phyloP scores from a whole-genome alignment of 352 stramenopile species.

The Pythium biforme region DNA sequence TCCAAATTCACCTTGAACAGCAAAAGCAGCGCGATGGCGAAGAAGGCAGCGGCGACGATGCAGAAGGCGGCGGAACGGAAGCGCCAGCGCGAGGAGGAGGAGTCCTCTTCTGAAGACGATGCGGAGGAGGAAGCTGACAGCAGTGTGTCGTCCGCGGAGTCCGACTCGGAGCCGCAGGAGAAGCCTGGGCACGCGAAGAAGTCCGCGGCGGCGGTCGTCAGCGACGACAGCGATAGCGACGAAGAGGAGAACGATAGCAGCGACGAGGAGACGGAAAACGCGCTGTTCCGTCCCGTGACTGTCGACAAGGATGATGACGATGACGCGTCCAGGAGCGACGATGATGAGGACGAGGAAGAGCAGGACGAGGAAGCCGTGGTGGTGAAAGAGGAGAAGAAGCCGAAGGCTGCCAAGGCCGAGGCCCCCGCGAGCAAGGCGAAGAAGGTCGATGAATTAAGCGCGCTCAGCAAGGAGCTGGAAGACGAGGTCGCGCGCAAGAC shows the following conservation, averaged over 20 bases:
- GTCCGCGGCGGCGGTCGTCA: constrained; percentile 1
- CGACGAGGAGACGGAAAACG: constrained; percentile 60
- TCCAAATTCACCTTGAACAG: constrained; percentile 7
- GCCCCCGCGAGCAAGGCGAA: constrained; percentile 16
- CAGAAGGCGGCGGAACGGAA: constrained; percentile 33
- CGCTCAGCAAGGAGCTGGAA: constrained; percentile 33
- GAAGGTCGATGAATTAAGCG: constrained; percentile 23
- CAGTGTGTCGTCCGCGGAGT: constrained; percentile 8
- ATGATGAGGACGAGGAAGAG: constrained; percentile 40
- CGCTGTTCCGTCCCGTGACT: constrained; percentile 61
- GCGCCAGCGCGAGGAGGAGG: constrained; percentile 32
- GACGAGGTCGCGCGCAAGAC: constrained; percentile 74
- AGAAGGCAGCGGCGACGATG: constrained; percentile 9
- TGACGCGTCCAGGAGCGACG: constrained; percentile 16
- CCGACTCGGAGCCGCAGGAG: constrained; percentile 12
- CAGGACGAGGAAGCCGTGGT: constrained; percentile 39
- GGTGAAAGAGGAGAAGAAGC: constrained; percentile 61
- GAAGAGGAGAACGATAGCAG: constrained; percentile 49
- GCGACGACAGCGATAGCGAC: constrained; percentile 10
- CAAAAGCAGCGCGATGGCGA: constrained; percentile 18
- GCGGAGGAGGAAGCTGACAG: constrained; percentile 2
- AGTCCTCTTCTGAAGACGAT: not conserved
- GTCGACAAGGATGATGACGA: constrained; percentile 2
- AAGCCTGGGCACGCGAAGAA: not conserved
- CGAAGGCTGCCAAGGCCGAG: constrained; percentile 27